Conservation (phyloP, 2,329 filamentous ascomycete genomes). For the Botryotinia narcissicola region DNA sequence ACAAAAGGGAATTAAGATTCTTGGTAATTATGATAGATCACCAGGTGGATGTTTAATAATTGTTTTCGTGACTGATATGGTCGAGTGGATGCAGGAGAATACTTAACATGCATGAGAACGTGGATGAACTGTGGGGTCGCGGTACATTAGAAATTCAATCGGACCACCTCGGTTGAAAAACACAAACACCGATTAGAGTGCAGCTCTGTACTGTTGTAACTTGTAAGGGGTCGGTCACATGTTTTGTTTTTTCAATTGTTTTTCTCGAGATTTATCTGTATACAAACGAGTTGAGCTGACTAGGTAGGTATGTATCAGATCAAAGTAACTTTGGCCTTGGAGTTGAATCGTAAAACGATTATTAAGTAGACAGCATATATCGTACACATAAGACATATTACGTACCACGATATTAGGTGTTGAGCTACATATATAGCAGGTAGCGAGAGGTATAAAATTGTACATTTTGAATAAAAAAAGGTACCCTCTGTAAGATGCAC, state of each 20-base stretch:
- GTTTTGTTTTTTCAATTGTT: background rate
- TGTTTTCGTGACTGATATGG: slow-evolving; percentile 5
- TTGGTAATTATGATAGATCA: slow-evolving; percentile 1
- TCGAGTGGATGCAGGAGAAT: slow-evolving; percentile 10
- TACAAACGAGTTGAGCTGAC: background rate
- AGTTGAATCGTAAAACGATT: background rate
- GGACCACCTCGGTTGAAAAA: slow-evolving; percentile 14
- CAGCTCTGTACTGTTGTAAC: background rate
- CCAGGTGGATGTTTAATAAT: background rate
- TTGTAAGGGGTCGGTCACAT: slow-evolving; percentile 4
- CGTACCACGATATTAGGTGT: too few species aligned
- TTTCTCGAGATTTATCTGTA: background rate
- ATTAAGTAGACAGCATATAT: background rate
- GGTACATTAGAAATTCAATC: slow-evolving; percentile 8
- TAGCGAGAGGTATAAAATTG: background rate
- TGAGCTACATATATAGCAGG: background rate
- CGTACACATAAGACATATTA: background rate
- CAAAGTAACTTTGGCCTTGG: background rate
- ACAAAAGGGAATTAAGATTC: slow-evolving; percentile 15
- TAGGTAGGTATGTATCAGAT: background rate
- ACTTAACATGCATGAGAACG: background rate
- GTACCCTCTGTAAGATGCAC: background rate
- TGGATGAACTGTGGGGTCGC: slow-evolving; percentile 14
- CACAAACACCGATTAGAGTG: background rate
- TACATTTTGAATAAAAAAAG: background rate